Conservation (phyloP, 805 yeast species). For the Pachysolen tannophilus region DNA sequence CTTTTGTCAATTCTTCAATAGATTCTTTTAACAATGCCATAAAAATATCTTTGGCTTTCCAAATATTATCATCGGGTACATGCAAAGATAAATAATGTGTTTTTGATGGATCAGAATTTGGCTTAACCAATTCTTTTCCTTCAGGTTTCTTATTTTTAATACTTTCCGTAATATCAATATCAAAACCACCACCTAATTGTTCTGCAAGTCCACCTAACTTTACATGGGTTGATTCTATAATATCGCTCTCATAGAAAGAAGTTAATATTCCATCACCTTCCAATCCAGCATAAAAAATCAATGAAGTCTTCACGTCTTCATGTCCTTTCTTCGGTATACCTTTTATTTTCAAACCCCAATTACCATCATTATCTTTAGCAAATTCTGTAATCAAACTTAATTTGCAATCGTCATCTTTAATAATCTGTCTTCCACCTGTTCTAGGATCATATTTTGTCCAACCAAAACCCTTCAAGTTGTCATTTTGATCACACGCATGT, state of each 20-base stretch:
- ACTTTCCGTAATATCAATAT: slow-evolving; percentile 50
- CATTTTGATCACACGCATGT: slow-evolving; percentile 69
- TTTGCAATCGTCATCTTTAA: slow-evolving; percentile 58
- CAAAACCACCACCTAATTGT: slow-evolving; percentile 59
- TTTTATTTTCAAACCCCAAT: slow-evolving; percentile 73
- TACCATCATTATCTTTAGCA: slow-evolving; percentile 59
- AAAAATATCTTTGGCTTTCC: slow-evolving; percentile 77
- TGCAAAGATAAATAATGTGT: slow-evolving; percentile 61
- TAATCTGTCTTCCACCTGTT: slow-evolving; percentile 72
- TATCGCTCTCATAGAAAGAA: slow-evolving; percentile 25
- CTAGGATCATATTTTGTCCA: slow-evolving; percentile 90
- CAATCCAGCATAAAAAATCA: slow-evolving; percentile 73
- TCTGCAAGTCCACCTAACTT: slow-evolving; percentile 44
- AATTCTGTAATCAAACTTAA: slow-evolving; percentile 63
- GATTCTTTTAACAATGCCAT: slow-evolving; percentile 64
- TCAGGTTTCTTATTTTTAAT: slow-evolving; percentile 38
- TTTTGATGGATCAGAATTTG: slow-evolving; percentile 45
- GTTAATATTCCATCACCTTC: slow-evolving; percentile 50
- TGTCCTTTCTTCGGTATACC: slow-evolving; percentile 53
- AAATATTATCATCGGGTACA: slow-evolving; percentile 63
- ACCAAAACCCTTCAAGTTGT: slow-evolving; percentile 64
- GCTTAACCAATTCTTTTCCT: slow-evolving; percentile 20
- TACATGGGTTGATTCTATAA: slow-evolving; percentile 26
- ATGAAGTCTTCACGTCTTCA: slow-evolving; percentile 44
- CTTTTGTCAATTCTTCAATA: slow-evolving; percentile 35